Conservation (phyloP, 331 rosid species). For the Quercus lobata region DNA sequence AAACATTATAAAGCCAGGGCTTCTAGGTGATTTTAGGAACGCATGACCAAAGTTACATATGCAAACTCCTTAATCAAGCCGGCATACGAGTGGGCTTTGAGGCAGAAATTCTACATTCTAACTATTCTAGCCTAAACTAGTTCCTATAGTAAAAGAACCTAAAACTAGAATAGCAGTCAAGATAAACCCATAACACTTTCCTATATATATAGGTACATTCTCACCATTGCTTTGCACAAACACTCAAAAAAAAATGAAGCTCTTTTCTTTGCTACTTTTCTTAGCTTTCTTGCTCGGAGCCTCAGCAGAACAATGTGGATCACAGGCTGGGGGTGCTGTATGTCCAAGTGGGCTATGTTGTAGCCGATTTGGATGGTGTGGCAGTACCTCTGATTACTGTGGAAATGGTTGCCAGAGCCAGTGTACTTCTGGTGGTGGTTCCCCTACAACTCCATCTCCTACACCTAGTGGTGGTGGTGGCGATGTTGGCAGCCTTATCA, state of each 20-base stretch:
- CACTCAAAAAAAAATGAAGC: neutral
- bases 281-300: conserved; percentile 15
- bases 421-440: conserved; percentile 21
- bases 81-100: no score
- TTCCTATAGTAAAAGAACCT: no score
- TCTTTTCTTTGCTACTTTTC: neutral
- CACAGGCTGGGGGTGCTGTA: conserved; percentile 45
- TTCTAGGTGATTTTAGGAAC: no score
- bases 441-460: conserved; percentile 4
- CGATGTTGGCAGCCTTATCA: conserved; percentile 28
- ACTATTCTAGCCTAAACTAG: no score
- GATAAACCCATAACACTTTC: no score
- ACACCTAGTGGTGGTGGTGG: conserved; percentile 3
- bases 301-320: conserved; percentile 61
- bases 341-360: conserved; percentile 30
- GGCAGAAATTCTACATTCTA: no score
- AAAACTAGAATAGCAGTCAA: no score
- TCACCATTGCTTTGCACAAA: neutral
- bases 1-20: no score
- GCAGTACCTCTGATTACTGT: conserved; percentile 25
- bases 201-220: no score
- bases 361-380: conserved; percentile 60
- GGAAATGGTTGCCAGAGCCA: conserved; percentile 38
- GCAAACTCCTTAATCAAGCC: no score
- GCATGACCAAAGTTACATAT: no score